Evolutionary conservation across 2,329 filamentous ascomycete genomes (phyloP), one percentile per base, ranked within the genome.

Genomic region (Penicillium olsonii): DNA sequence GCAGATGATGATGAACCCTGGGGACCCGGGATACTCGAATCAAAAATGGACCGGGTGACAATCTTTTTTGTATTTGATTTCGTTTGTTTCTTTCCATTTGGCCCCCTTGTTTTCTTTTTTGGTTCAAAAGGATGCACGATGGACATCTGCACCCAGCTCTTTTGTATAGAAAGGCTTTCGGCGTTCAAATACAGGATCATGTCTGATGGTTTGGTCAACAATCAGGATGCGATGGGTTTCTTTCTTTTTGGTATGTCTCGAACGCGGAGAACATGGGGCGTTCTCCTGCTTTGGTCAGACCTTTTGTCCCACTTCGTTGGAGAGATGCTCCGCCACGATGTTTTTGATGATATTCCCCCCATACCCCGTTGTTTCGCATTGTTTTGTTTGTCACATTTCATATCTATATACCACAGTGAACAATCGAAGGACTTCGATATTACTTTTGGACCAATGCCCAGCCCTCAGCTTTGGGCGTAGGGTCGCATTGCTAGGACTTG

Each of bases 1-100:
- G 17, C 65, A 63, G 42, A 67, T 68, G 53, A 41, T 70, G 14
- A 48, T 68, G 9, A 68, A 65, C 46, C 52, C 60, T 29, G 61
- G 62, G 7, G 63, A 68, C 29, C 35, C 59, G 37, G 57, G 54
- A 35, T 68, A 64, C 33, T 39, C 51, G 33, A 62, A 62, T 42
- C 56, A 59, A n/a, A 66, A 69, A 48, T 68, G 67, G 66, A 57
- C 37, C 45, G 48, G 45, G 43, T 62, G 40, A 60, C 19, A 42
- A 18, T n/a, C 24, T 41, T 34, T 38, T 17, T n/a, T n/a, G n/a
- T n/a, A n/a, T n/a, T n/a, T n/a, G n/a, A n/a, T n/a, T n/a, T n/a
- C n/a, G 6, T n/a, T 39, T 14, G 4, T 26, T 4, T 17, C 22
- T 26, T 4, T 2, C 17, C 15, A 18, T 35, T 35, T 18, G 33